Conservation (phyloP, 1,284 basidiomycete species). For the Lentinula novae-zelandiae region DNA sequence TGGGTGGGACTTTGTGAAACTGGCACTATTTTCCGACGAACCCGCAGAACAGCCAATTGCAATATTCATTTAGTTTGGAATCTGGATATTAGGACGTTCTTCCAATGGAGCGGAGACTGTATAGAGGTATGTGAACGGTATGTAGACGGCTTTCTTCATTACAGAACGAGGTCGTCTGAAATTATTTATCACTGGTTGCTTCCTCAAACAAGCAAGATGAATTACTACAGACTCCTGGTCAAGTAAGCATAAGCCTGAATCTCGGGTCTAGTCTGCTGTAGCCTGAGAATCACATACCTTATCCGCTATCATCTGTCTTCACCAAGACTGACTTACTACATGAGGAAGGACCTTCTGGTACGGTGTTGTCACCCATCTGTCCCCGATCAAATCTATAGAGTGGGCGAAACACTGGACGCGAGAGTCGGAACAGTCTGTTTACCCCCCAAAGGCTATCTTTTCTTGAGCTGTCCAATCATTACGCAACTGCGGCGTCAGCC, state of each 20-base stretch:
- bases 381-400: slow-evolving; percentile 1
- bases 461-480: slow-evolving; percentile 22
- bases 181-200: not conserved
- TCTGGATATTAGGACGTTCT: too few species aligned
- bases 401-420: slow-evolving; percentile 11
- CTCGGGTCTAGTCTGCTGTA: not conserved
- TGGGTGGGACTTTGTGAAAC: too few species aligned
- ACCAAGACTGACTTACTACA: slow-evolving; percentile 23
- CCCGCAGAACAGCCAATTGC: not conserved
- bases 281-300: slow-evolving; percentile 7
- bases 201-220: not conserved
- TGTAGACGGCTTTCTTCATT: not conserved
- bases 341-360: slow-evolving; percentile 29
- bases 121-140: too few species aligned
- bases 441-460: slow-evolving; percentile 28
- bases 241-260: slow-evolving; percentile 4
- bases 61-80: not conserved
- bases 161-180: not conserved
- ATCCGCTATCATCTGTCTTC: not conserved
- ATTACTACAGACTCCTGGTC: not conserved
- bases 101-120: too few species aligned
- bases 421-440: slow-evolving; percentile 26
- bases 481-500: not conserved
- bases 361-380: slow-evolving; percentile 18
- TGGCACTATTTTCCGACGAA: not conserved